A percentile compares a stretch with the other conserved stretches of the same genome.
Conservation (phyloP, 2,329 filamentous ascomycete species). For the Fusarium nanum region DNA sequence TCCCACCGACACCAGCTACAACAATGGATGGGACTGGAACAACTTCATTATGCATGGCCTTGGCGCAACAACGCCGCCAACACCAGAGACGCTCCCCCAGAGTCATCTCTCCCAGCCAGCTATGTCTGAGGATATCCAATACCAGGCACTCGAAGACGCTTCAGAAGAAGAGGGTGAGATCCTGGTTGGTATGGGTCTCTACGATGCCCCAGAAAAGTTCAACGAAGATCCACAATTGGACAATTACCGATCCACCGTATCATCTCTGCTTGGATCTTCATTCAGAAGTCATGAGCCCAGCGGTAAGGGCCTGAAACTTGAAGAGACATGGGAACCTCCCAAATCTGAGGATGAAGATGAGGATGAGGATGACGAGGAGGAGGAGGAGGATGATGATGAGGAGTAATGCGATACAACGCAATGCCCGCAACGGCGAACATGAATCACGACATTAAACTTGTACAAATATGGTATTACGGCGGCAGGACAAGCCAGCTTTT, state of each 20-base stretch:
- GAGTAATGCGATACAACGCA: conserved; percentile 44
- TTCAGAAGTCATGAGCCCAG: conserved; percentile 60
- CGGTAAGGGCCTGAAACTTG: conserved; percentile 82
- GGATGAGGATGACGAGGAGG: conserved; percentile 59
- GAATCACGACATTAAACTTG: conserved; percentile 38
- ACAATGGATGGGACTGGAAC: conserved; percentile 56
- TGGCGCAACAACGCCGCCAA: conserved; percentile 66
- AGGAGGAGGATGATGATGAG: conserved; percentile 29
- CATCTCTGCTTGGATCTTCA: conserved; percentile 64
- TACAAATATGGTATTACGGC: conserved; percentile 30
- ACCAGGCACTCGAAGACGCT: conserved; percentile 62
- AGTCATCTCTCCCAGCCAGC: conserved; percentile 61
- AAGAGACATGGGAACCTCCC: conserved; percentile 82
- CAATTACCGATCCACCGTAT: conserved; percentile 66
- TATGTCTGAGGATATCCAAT: conserved; percentile 63
- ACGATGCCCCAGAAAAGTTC: conserved; percentile 74
- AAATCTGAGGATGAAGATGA: conserved; percentile 70
- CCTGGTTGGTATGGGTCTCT: conserved; percentile 84
- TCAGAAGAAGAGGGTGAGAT: conserved; percentile 73
- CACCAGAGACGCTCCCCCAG: conserved; percentile 68
- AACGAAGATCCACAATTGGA: conserved; percentile 62
- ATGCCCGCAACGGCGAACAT: conserved; percentile 13
- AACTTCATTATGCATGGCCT: conserved; percentile 59
- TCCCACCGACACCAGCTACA: conserved; percentile 31
- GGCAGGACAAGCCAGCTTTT: conserved; percentile 13